These are phyloP conservation scores for Microstegium vimineum DNA, from an alignment of 176 grass and related monocot genomes.

Conservation along the genomic window DNA sequence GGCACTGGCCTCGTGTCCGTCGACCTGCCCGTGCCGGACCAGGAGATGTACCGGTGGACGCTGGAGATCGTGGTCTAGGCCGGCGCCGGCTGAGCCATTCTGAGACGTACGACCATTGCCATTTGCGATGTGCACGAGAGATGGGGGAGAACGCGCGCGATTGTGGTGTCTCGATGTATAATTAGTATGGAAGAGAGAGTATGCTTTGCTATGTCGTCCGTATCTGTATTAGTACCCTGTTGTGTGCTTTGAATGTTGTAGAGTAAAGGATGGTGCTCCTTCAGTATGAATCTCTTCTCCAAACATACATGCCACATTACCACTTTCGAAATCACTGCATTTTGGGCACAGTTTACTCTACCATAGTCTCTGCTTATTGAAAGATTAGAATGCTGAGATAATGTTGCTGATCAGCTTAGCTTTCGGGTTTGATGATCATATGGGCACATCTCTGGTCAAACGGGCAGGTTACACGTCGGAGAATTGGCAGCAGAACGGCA, in stretches of 20 bases:
- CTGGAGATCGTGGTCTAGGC: slow-evolving; percentile 52
- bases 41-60: slow-evolving; percentile 60
- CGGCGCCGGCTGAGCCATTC: slow-evolving; percentile 3
- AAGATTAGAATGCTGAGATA: too few species aligned
- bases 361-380: too few species aligned
- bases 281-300: neutral
- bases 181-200: neutral
- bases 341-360: neutral
- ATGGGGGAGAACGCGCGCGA: too few species aligned
- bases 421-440: too few species aligned
- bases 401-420: too few species aligned
- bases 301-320: too few species aligned
- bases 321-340: neutral
- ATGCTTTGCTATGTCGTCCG: slow-evolving; percentile 9
- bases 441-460: too few species aligned
- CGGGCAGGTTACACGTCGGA: too few species aligned
- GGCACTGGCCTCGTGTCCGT: slow-evolving; percentile 47
- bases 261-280: slow-evolving; percentile 33
- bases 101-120: neutral
- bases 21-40: slow-evolving; percentile 54
- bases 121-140: neutral
- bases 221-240: neutral
- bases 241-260: neutral
- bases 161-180: neutral
- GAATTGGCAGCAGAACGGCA: too few species aligned